Evolutionary conservation across 2,329 filamentous ascomycete species (phyloP), one percentile per base, ranked within the genome.

Genomic region (Aureobasidium pullulans): DNA sequence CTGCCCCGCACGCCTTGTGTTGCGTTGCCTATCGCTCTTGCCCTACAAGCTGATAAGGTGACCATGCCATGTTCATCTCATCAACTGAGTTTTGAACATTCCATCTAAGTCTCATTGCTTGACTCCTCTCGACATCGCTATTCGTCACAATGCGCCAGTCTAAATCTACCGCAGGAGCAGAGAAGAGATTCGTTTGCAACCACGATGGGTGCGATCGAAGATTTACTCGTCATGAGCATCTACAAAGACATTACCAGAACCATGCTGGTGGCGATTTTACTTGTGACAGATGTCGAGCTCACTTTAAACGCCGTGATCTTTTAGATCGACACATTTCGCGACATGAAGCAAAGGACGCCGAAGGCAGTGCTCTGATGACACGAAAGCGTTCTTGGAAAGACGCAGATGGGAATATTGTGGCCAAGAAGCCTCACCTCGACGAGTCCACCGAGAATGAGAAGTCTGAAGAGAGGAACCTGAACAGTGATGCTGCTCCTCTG

Each of bases 251-350:
- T 69, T 74, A 77, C 23, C 71, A 84, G 54, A 84, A 84, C 64
- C 82, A 84, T 65, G 73, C 74, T n/a, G 72, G 75, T 32, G 76
- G 77, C 0, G 78, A 80, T 44, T 77, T 77, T 61, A 84, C 81
- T 3, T 86, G 84, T 65, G 70, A 77, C 52, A 73, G 83, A 65
- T 87, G 84, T 63, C 77, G 78, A 60, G 81, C 82, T 31, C 81
- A 84, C 66, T 86, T 85, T 69, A 82, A 82, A 65, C 76, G 84
- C 46, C 80, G 78, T 29, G 84, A 86, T 68, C 70, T 86, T 43
- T 70, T 84, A 84, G 83, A 80, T 42, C 76, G 84, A 64, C 84
- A 87, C 68, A 79, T 85, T 73, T 67, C 69, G 52, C 75, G 79
- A 6, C 78, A 81, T 66, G 75, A 74, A 9, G 78, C 82, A 60